These are phyloP conservation scores for Phyllosticta capitalensis DNA, from an alignment of 2,329 filamentous ascomycete genomes.

Conservation along the genomic window DNA sequence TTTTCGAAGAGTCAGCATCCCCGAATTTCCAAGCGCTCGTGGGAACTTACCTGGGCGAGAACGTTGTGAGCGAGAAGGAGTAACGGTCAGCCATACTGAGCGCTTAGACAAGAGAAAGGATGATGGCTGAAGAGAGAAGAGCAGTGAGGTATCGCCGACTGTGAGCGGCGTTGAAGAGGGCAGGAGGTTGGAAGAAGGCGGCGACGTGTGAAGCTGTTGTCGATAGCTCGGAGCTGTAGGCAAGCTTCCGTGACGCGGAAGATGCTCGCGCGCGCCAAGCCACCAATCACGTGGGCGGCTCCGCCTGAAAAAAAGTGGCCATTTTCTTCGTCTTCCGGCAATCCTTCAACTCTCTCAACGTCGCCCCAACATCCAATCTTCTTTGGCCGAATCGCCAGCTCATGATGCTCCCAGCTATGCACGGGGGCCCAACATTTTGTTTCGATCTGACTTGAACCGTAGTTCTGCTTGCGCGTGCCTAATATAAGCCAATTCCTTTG, in stretches of 20 bases:
- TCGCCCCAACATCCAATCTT: neutral
- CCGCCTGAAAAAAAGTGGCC: slow-evolving; percentile 9
- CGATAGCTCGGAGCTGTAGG: slow-evolving; percentile 21
- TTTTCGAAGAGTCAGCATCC: slow-evolving; percentile 43
- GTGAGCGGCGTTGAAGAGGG: slow-evolving; percentile 4
- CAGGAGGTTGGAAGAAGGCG: slow-evolving; percentile 6
- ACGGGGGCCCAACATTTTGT: neutral
- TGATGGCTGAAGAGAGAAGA: neutral
- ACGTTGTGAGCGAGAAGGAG: slow-evolving; percentile 98
- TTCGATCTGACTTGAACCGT: neutral
- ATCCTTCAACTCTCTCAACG: neutral
- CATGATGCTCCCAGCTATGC: slow-evolving; percentile 6
- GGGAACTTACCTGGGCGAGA: slow-evolving; percentile 82
- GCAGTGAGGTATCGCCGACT: slow-evolving; percentile 1
- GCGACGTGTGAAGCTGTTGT: slow-evolving; percentile 13
- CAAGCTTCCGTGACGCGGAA: slow-evolving; percentile 19
- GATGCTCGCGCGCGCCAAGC: slow-evolving; percentile 10
- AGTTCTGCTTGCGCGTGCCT: neutral
- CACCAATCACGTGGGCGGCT: slow-evolving; percentile 1
- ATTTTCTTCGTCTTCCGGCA: neutral
- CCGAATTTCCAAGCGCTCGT: slow-evolving; percentile 16
- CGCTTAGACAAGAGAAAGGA: slow-evolving; percentile 13
- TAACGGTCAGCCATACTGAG: slow-evolving; percentile 88
- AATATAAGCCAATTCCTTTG: neutral
- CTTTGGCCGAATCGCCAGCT: neutral